A percentile compares a stretch with the other conserved stretches of the same genome.
These are phyloP conservation scores for Exserohilum rostratum DNA, from an alignment of 2,329 filamentous ascomycete genomes.

Conservation along the genomic window DNA sequence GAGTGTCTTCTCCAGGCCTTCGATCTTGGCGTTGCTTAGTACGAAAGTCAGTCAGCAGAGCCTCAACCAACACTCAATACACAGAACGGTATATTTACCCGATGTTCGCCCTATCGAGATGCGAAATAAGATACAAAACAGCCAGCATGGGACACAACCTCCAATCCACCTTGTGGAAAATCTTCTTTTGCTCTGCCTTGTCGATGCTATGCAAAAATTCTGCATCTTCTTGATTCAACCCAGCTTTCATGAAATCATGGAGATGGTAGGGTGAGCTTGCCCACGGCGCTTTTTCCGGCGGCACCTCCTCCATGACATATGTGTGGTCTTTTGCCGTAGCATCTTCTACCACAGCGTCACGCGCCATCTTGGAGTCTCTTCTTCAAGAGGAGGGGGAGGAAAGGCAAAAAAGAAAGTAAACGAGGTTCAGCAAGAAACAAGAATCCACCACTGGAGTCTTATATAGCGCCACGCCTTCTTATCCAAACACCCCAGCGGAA, in stretches of 20 bases:
- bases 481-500: neutral
- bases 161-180: slow-evolving; percentile 34
- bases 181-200: slow-evolving; percentile 28
- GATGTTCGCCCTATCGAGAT: slow-evolving; percentile 47
- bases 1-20: slow-evolving; percentile 32
- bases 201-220: slow-evolving; percentile 32
- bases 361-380: neutral
- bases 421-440: neutral
- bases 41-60: neutral
- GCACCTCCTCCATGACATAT: neutral
- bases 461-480: neutral
- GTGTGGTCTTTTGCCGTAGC: neutral
- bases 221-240: slow-evolving; percentile 32
- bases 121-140: slow-evolving; percentile 38
- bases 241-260: slow-evolving; percentile 14
- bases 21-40: slow-evolving; percentile 51
- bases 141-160: slow-evolving; percentile 29
- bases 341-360: neutral
- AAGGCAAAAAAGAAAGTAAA: neutral
- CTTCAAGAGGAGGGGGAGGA: neutral
- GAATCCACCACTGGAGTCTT: neutral
- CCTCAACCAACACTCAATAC: neutral
- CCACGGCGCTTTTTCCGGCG: neutral
- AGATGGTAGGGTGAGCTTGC: slow-evolving; percentile 12
- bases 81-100: slow-evolving; percentile 10